Evolutionary conservation across 139 green algal species (phyloP), one percentile per base, ranked within the genome.

Genomic region (Bryopsis sp.): DNA sequence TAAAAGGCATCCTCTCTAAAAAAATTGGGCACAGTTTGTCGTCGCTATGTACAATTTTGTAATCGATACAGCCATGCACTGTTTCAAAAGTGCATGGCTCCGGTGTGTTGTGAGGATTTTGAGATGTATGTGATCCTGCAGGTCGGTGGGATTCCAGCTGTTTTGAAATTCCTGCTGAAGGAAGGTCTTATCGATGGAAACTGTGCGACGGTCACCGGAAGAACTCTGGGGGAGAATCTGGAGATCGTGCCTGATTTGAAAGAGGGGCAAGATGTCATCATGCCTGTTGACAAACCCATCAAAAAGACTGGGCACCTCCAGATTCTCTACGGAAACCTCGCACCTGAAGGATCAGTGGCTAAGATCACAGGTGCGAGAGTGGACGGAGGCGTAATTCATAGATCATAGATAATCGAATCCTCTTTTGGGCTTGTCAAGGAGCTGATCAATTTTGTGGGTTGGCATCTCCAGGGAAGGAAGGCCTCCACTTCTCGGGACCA

Each of bases 291-390:
- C 26, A 75, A 68, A 24, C 91, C 93, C 67, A 97, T 98, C 81
- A 98, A 98, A 81, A 1, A 58, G 46, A 92, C 78, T 38, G 85
- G 72, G 24, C 78, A 81, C 64, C 67, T 82, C 36, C 87, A 97
- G 81, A 94, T 95, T 64, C 73, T 98, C 64, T 98, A 99, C 75
- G 94, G 94, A 67, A 97, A 98, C 82, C 70, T 98, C 26, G 87
- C 90, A 0, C 89, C 89, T 8, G 87, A 93, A 70, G 94, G 94
- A 32, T 92, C 82, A 31, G 94, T 99, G 32, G 94, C 88, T 32
- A 99, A 99, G 86, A 99, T 98, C 79, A 99, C 94, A 0, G 94
- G 94, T 72, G 15, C 19, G n/a, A n/a, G n/a, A n/a, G n/a, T n/a
- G n/a, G n/a, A n/a, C n/a, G n/a, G n/a, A n/a, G n/a, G n/a, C n/a